Evolutionary conservation across 1,139 yeast genomes (phyloP).

Genomic region (Hyphopichia burtonii): DNA sequence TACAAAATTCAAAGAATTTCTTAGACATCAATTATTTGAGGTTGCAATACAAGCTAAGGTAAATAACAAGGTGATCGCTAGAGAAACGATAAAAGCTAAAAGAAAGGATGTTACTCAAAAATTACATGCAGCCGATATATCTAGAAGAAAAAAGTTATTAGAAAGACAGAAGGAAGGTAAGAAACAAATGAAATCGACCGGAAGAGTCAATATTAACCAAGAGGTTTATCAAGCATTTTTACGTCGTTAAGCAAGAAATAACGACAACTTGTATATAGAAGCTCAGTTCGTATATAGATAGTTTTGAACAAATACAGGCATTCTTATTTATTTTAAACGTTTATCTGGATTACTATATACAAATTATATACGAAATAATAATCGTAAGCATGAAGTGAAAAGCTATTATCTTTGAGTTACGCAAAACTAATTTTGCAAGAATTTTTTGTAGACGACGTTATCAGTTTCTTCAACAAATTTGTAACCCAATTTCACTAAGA

Average conservation of each 20-base stretch:
- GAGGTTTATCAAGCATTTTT: conserved; percentile 81
- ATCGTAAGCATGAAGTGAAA: not conserved
- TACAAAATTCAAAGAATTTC: conserved; percentile 71
- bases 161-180: conserved; percentile 94
- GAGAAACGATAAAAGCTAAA: conserved; percentile 92
- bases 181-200: conserved; percentile 76
- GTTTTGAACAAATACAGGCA: not conserved
- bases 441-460: conserved; percentile 76
- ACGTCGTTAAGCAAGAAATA: conserved; percentile 26
- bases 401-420: not conserved
- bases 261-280: conserved; percentile 7
- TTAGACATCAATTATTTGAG: conserved; percentile 82
- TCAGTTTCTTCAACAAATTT: conserved; percentile 79
- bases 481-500: conserved; percentile 73
- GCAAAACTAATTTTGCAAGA: conserved; percentile 37
- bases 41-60: conserved; percentile 91
- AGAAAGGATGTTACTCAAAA: conserved; percentile 91
- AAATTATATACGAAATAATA: not conserved
- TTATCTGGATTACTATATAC: not conserved
- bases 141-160: conserved; percentile 83
- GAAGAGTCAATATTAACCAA: conserved; percentile 73
- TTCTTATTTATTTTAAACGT: not conserved
- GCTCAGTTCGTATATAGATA: conserved; percentile 1
- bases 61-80: conserved; percentile 77
- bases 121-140: conserved; percentile 90